These are phyloP conservation scores for Saccharomycodes ludwigii DNA, from an alignment of 805 yeast genomes.

Conservation along the genomic window DNA sequence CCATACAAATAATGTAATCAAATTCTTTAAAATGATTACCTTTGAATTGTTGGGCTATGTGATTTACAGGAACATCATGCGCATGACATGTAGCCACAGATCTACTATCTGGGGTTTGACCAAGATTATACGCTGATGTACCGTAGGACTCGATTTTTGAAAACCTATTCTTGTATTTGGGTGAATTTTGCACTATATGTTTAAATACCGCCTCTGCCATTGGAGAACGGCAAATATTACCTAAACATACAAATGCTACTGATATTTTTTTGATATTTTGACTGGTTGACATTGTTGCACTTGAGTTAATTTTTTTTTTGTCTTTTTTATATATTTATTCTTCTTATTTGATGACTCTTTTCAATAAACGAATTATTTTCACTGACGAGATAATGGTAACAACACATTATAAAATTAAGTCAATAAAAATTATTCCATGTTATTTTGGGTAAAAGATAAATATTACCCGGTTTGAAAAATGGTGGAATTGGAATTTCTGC, in stretches of 20 bases:
- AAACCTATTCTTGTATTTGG: conserved; percentile 30
- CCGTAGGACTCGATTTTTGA: conserved; percentile 73
- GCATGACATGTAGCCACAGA: conserved; percentile 53
- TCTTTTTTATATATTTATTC: not conserved
- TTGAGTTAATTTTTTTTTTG: not conserved
- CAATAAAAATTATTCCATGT: too few species aligned
- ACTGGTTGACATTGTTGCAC: conserved; percentile 7
- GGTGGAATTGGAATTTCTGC: too few species aligned
- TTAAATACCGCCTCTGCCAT: conserved; percentile 94
- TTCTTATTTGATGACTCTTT: too few species aligned
- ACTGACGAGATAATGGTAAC: too few species aligned
- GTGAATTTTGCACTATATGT: conserved; percentile 44
- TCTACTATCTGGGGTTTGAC: conserved; percentile 71
- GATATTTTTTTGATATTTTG: conserved; percentile 24
- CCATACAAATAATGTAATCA: conserved; percentile 65
- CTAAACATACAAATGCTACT: conserved; percentile 85
- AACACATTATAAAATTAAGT: too few species aligned
- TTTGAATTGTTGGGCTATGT: conserved; percentile 58
- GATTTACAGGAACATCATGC: conserved; percentile 65
- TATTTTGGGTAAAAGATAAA: too few species aligned
- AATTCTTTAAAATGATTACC: conserved; percentile 39
- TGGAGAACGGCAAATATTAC: conserved; percentile 90
- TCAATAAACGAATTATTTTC: too few species aligned
- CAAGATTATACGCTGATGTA: conserved; percentile 74
- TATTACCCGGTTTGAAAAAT: too few species aligned